Base-by-base conservation (phyloP, 2,329 filamentous ascomycete genomes). In the Oidium heveae region DNA sequence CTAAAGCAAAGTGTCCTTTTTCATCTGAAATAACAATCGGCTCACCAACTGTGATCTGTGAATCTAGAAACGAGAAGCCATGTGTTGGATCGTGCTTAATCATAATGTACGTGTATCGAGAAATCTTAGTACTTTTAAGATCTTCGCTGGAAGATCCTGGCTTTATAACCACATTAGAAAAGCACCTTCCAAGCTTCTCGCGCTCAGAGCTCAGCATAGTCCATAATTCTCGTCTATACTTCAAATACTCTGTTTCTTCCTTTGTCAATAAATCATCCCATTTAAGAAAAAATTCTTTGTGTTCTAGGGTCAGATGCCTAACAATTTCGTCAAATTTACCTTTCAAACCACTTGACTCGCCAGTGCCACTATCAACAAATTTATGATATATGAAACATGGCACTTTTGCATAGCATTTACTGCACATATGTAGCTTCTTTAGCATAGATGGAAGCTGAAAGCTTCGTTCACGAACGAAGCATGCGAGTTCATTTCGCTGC, bases 21-120 rank as follows among this genome's bases (percentile, higher is more conserved):
- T 98, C 91, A 61, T 95, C 91, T 0, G 91, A 96, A 3, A 98
- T 76, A n/a, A 98, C 91, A 52, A 96, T 81, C 0, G 91, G 89
- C 63, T 98, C 91, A 44, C 89, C 89, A 28, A 85, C 74, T 1
- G 74, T 78, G 33, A 98, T 76, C 62, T 96, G 87, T 1, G 88
- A 96, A 62, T 96, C 89, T 1, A 86, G 70, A 63, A 98, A 98
- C 0, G 86, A 94, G 62, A 91, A 88, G 0, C 73, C 73, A 0
- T 77, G 61, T 2, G 69, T 63, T 0, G 74, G 66, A 24, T 74
- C 73, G 55, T 80, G 75, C 64, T 94, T 94, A 62, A 85, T 65
- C 58, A 98, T 86, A 0, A 77, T 84, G 68, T 98, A 98, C 53
- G 77, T 78, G 63, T 83, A 96, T 28, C 87, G 81, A 65, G 96